phyloP scores from a whole-genome alignment of 2,329 filamentous ascomycete species.

The Botrytis cinerea region DNA sequence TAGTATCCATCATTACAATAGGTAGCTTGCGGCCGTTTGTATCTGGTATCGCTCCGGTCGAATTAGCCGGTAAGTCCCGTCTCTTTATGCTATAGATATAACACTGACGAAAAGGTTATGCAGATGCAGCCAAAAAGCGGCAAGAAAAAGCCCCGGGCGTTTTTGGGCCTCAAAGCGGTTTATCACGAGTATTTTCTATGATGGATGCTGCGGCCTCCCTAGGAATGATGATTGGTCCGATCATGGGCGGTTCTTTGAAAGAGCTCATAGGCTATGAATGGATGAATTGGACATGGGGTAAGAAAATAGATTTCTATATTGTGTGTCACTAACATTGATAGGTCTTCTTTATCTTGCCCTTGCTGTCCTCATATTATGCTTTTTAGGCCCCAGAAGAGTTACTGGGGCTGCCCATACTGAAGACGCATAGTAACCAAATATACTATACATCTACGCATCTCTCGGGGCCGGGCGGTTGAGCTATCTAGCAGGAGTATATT shows the following conservation, averaged over 20 bases:
- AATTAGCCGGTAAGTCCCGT: background rate
- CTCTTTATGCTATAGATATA: background rate
- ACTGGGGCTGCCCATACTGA: too few species aligned
- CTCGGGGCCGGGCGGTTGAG: too few species aligned
- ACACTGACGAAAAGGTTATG: background rate
- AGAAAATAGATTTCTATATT: background rate
- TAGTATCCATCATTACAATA: conserved; percentile 5
- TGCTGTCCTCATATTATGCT: background rate
- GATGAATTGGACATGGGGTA: conserved; percentile 2
- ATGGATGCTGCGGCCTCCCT: background rate
- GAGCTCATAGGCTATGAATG: background rate
- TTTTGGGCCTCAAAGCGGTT: background rate
- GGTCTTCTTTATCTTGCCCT: background rate
- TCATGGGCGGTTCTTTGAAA: conserved; percentile 9
- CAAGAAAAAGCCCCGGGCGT: background rate
- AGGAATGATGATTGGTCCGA: background rate
- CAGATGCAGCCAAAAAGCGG: background rate
- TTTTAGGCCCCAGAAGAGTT: too few species aligned
- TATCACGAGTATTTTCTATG: conserved; percentile 7
- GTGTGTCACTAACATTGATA: background rate
- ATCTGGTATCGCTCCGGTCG: background rate
- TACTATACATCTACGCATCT: too few species aligned
- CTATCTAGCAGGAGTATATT: too few species aligned
- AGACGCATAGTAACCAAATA: too few species aligned
- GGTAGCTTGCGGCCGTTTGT: conserved; percentile 1